phyloP scores from a whole-genome alignment of 2,329 filamentous ascomycete genomes.

The Leptodontidium sp. region DNA sequence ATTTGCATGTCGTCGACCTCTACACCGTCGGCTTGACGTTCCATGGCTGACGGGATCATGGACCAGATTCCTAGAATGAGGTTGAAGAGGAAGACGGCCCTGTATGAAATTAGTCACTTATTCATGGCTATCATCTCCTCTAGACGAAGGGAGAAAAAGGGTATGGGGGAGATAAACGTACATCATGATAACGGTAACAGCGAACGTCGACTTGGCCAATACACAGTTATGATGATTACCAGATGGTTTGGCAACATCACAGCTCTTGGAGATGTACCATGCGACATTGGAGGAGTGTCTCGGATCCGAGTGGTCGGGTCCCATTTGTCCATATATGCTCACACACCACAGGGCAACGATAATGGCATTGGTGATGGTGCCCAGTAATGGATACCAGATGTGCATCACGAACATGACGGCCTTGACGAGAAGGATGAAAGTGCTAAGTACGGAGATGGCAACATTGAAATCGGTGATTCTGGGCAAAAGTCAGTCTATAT shows the following conservation, averaged over 20 bases:
- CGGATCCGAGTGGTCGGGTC: constrained; percentile 75
- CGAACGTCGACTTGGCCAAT: constrained; percentile 74
- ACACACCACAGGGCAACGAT: constrained; percentile 70
- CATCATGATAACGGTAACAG: constrained; percentile 71
- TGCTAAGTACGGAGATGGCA: constrained; percentile 76
- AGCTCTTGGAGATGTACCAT: constrained; percentile 80
- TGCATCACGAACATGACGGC: constrained; percentile 74
- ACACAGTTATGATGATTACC: constrained; percentile 66
- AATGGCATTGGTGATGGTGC: constrained; percentile 62
- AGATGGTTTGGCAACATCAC: constrained; percentile 64
- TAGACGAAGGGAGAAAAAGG: neutral
- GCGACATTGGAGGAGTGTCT: constrained; percentile 67
- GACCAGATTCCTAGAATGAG: constrained; percentile 66
- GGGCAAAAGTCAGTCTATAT: constrained; percentile 32
- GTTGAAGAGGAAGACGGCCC: constrained; percentile 67
- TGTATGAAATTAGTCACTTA: constrained; percentile 44
- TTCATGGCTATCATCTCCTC: constrained; percentile 14
- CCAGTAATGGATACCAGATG: constrained; percentile 72
- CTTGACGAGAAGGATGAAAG: constrained; percentile 79
- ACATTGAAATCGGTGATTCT: constrained; percentile 81
- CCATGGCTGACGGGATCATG: constrained; percentile 51
- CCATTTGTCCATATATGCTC: constrained; percentile 75
- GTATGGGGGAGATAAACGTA: constrained; percentile 53
- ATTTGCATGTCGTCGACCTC: constrained; percentile 55
- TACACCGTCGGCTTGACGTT: constrained; percentile 59